Evolutionary conservation across 805 yeast genomes (phyloP), one percentile per base, ranked within the genome.

Genomic region (Starmerella apis): DNA sequence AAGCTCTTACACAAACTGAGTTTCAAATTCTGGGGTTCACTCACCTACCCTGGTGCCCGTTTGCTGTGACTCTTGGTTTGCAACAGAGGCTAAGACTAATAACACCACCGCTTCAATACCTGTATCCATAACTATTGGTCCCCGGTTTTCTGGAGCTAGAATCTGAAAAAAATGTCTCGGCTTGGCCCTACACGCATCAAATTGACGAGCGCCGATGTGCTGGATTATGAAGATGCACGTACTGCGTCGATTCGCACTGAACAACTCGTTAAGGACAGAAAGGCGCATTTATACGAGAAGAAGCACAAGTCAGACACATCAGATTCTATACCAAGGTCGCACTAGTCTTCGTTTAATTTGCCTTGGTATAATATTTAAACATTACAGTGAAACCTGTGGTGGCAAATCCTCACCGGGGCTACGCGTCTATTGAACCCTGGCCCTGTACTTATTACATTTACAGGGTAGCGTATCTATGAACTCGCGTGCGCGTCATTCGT

Each of bases 121-220:
- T 27, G 8, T 27, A 9, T 27, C 30, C 11, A 8, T 8, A 11
- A 27, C 30, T n/a, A n/a, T n/a, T n/a, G 30, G 30, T 27, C 11
- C 30, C 30, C 11, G 30, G 8, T 8, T 11, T 8, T 11, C 30
- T 27, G 30, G 11, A 27, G 30, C 8, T 9, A 27, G 30, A 11
- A 8, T 27, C 30, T 11, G 25, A n/a, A 4, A 9, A 27, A 5
- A 25, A 53, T 52, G 52, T 48, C 52, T 28, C 28, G 46, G 13
- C 36, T 48, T 3, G 32, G 20, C 13, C 81, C 86, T 4, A 81
- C 86, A 0, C 71, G 78, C 1, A 80, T 81, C 48, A 74, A 72
- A 50, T 71, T 81, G 37, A 76, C 80, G 1, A 79, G 39, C 27
- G 35, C 25, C 2, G 48, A 80, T 56, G 70, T 80, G 10, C 62